Percentiles rank a stretch among this genome's conserved stretches.
These are phyloP conservation scores for Globisporangium ultimum DNA, from an alignment of 352 stramenopile species.

Conservation along the genomic window DNA sequence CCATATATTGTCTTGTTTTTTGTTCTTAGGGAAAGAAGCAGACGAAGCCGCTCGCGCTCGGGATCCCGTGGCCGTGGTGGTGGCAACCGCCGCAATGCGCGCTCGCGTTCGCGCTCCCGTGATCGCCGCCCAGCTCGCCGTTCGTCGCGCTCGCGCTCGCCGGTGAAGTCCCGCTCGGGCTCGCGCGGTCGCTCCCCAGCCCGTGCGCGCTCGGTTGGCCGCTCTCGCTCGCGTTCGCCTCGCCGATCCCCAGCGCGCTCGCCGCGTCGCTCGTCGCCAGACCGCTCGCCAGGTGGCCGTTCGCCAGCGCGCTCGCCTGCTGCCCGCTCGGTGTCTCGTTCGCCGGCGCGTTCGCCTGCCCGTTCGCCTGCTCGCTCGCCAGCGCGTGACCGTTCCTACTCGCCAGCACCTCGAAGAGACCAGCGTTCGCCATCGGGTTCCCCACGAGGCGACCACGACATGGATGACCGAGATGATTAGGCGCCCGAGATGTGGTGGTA, in stretches of 20 bases:
- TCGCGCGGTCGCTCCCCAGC: slow-evolving; percentile 8
- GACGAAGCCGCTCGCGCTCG: slow-evolving; percentile 18
- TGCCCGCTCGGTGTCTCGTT: slow-evolving; percentile 12
- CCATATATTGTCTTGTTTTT: not conserved
- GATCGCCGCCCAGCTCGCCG: slow-evolving; percentile 16
- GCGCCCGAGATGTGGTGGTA: not conserved
- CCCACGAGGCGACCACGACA: slow-evolving; percentile 29
- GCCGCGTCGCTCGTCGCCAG: slow-evolving; percentile 22
- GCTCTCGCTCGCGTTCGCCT: slow-evolving; percentile 35
- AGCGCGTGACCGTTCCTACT: slow-evolving; percentile 41
- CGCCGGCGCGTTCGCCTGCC: slow-evolving; percentile 28
- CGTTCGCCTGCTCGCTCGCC: slow-evolving; percentile 30
- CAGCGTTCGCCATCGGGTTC: slow-evolving; percentile 58
- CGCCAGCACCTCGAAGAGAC: slow-evolving; percentile 31
- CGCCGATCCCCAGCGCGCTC: slow-evolving; percentile 40
- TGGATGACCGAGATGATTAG: slow-evolving; percentile 30
- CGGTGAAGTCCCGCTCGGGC: slow-evolving; percentile 20
- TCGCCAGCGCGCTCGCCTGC: slow-evolving; percentile 34
- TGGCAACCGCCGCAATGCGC: slow-evolving; percentile 11
- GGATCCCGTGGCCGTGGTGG: slow-evolving; percentile 7
- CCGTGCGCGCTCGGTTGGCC: slow-evolving; percentile 46
- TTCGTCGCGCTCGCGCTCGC: not conserved
- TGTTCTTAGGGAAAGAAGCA: slow-evolving; percentile 19
- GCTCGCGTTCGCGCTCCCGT: slow-evolving; percentile 33
- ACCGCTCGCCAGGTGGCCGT: slow-evolving; percentile 7